Percentiles rank a stretch among this genome's conserved stretches.
These are phyloP conservation scores for Hypericum perforatum DNA, from an alignment of 345 rosid species.

Conservation along the genomic window DNA sequence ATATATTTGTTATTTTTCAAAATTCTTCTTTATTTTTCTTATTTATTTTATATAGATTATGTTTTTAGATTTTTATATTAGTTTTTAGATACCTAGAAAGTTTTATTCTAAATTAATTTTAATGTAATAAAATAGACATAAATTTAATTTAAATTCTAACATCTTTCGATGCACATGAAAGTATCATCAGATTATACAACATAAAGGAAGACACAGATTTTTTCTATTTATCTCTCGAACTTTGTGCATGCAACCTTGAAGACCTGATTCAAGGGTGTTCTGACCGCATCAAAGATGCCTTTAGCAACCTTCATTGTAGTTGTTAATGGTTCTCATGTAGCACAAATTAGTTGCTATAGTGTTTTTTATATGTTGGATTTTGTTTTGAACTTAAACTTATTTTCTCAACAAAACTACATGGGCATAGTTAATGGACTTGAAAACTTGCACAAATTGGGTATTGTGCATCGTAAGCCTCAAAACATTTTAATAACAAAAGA, in stretches of 20 bases:
- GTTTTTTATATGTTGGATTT: no score
- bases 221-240: conserved; percentile 83
- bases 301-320: conserved; percentile 55
- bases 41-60: no score
- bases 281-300: conserved; percentile 20
- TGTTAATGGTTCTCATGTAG: conserved; percentile 76
- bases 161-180: conserved; percentile 79
- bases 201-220: conserved; percentile 88
- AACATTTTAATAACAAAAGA: no score
- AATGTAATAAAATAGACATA: no score
- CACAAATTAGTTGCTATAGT: no score
- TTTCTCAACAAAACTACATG: conserved; percentile 32
- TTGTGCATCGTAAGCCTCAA: conserved; percentile 93
- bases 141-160: conserved; percentile 89
- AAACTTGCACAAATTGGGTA: conserved; percentile 86
- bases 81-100: no score
- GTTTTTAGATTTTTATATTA: no score
- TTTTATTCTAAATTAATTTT: no score
- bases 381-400: conserved; percentile 10
- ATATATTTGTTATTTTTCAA: no score
- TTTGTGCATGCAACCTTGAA: conserved; percentile 69
- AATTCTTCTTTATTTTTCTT: no score
- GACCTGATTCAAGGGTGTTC: conserved; percentile 55
- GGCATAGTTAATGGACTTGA: conserved; percentile 76
- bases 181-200: conserved; percentile 85